Evolutionary conservation across 116 monocot species (phyloP).

Genomic region (Dioscorea cayenensis): DNA sequence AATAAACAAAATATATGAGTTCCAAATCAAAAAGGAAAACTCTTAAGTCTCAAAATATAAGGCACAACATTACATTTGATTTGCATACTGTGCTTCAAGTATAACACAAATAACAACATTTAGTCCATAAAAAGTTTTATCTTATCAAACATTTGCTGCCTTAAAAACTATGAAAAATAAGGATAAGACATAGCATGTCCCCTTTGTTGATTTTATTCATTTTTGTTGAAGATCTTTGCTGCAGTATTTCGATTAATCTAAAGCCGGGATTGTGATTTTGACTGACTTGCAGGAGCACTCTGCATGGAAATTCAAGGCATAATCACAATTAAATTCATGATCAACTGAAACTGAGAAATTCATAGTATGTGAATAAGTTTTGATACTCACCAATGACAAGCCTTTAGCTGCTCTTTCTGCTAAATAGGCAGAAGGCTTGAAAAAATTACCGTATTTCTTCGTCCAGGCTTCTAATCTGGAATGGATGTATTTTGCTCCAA

Average conservation of each 20-base stretch:
- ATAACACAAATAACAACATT: neutral
- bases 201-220: neutral
- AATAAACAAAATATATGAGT: too few species aligned
- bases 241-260: neutral
- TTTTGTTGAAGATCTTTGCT: neutral
- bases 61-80: neutral
- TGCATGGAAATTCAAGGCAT: neutral
- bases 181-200: neutral
- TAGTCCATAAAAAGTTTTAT: neutral
- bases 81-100: neutral
- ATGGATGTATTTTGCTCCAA: slow-evolving; percentile 59
- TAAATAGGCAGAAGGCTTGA: slow-evolving; percentile 75
- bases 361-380: neutral
- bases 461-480: slow-evolving; percentile 58
- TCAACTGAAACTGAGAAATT: neutral
- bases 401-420: slow-evolving; percentile 63
- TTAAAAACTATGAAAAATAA: too few species aligned
- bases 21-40: too few species aligned
- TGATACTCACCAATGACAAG: slow-evolving; percentile 50
- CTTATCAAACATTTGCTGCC: neutral
- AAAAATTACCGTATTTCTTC: slow-evolving; percentile 62
- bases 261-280: slow-evolving; percentile 1
- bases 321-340: neutral
- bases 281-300: slow-evolving; percentile 18
- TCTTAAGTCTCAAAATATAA: too few species aligned